Conservation (phyloP, 202 grass and related monocot species). For the Setaria viridis region DNA sequence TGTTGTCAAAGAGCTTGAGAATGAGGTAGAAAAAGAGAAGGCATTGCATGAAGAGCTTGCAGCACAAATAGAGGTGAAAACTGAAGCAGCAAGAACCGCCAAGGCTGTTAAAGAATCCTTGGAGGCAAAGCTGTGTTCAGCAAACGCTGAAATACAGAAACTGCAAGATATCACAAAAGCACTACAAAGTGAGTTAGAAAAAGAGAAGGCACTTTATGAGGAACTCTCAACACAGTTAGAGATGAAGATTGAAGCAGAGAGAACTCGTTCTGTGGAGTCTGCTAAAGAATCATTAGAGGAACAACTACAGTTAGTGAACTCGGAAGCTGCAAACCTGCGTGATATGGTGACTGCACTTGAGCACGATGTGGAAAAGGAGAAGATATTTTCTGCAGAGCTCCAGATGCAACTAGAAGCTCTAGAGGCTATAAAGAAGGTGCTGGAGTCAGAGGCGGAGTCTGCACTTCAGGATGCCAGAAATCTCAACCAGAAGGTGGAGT, state of each 20-base stretch:
- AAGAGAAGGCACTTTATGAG: slow-evolving; percentile 52
- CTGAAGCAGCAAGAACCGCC: slow-evolving; percentile 34
- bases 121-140: slow-evolving; percentile 51
- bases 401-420: slow-evolving; percentile 60
- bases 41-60: slow-evolving; percentile 30
- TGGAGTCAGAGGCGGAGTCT: slow-evolving; percentile 57
- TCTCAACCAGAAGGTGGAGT: slow-evolving; percentile 60
- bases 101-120: slow-evolving; percentile 47
- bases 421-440: slow-evolving; percentile 49
- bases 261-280: slow-evolving; percentile 46
- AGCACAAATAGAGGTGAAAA: slow-evolving; percentile 36
- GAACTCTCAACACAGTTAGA: slow-evolving; percentile 39
- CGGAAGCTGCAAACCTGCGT: slow-evolving; percentile 46
- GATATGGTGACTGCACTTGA: slow-evolving; percentile 55
- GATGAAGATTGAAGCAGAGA: slow-evolving; percentile 43
- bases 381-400: slow-evolving; percentile 61
- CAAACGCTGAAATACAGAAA: slow-evolving; percentile 52
- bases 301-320: slow-evolving; percentile 56
- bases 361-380: slow-evolving; percentile 59
- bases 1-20: slow-evolving; percentile 36
- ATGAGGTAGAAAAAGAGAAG: slow-evolving; percentile 46
- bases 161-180: slow-evolving; percentile 36
- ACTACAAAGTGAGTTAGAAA: slow-evolving; percentile 48
- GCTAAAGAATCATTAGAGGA: slow-evolving; percentile 64
- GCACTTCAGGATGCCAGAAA: slow-evolving; percentile 41